These are phyloP conservation scores for Rhizophlyctis rosea DNA, from an alignment of 192 early-diverging fungal genomes.

Conservation along the genomic window DNA sequence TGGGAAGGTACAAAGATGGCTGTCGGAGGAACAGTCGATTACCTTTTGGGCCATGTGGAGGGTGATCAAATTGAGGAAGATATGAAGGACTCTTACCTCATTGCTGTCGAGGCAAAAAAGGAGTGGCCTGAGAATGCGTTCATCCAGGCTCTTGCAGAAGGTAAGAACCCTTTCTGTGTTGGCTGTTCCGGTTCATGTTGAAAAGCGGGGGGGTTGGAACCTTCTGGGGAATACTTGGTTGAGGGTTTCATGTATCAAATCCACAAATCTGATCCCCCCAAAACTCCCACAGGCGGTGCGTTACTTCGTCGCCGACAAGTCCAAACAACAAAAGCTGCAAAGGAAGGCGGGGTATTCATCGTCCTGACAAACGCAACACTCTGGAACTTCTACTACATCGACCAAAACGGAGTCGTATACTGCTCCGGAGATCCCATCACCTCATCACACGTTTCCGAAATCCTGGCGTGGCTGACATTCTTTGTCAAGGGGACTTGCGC, in stretches of 20 bases:
- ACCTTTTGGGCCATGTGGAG: constrained; percentile 11
- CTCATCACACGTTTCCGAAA: no score
- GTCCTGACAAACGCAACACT: not conserved
- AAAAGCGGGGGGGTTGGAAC: no score
- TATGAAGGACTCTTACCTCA: constrained; percentile 6
- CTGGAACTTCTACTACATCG: not conserved
- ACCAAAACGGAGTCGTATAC: not conserved
- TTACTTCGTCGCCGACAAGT: not conserved
- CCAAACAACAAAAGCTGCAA: not conserved
- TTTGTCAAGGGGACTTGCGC: no score
- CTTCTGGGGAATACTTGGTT: no score
- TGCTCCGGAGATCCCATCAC: not conserved
- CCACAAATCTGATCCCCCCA: no score
- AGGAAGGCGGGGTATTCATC: not conserved
- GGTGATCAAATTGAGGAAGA: not conserved
- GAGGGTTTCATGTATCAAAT: no score
- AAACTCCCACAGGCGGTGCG: no score
- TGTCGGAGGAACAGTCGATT: constrained; percentile 3
- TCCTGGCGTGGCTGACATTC: no score
- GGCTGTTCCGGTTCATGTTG: no score
- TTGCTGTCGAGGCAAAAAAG: constrained; percentile 16
- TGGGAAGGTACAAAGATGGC: not conserved
- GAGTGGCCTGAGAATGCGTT: constrained; percentile 11
- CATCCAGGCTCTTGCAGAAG: constrained; percentile 12
- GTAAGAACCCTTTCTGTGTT: no score